Conservation (phyloP, 2,329 filamentous ascomycete genomes). For the Fusarium napiforme region DNA sequence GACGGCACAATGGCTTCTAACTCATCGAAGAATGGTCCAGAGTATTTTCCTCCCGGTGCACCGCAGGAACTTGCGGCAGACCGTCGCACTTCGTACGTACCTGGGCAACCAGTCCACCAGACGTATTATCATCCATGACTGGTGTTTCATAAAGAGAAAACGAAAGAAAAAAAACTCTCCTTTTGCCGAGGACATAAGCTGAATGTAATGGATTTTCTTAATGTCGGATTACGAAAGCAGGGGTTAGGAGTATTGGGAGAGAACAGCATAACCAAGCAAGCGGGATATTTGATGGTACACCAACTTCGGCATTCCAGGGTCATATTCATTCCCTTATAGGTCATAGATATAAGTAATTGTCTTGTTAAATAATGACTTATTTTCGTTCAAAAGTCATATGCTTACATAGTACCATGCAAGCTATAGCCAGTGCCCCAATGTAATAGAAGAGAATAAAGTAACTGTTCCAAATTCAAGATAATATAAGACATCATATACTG, state of each 20-base stretch:
- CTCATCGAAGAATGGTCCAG: constrained; percentile 31
- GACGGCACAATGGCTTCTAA: constrained; percentile 26
- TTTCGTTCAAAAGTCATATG: background rate
- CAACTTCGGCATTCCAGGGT: constrained; percentile 23
- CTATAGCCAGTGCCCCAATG: background rate
- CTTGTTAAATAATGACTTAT: background rate
- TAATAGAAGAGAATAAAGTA: background rate
- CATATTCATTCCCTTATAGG: constrained; percentile 26
- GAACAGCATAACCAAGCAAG: constrained; percentile 5
- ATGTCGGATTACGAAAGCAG: constrained; percentile 14
- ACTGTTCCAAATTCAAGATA: background rate
- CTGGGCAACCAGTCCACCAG: constrained; percentile 31
- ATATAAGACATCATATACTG: background rate
- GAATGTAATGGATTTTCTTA: constrained; percentile 11
- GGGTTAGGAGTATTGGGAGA: constrained; percentile 24
- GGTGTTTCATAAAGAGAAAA: background rate
- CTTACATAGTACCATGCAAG: background rate
- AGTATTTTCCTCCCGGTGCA: constrained; percentile 30
- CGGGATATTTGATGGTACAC: constrained; percentile 16
- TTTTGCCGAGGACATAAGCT: background rate
- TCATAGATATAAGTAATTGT: background rate
- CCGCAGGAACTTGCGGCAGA: constrained; percentile 43
- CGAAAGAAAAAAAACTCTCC: background rate
- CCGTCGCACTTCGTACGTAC: constrained; percentile 16
- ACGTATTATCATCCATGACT: constrained; percentile 44